Evolutionary conservation across 805 yeast species (phyloP).

Genomic region (Cyberlindnera americana): DNA sequence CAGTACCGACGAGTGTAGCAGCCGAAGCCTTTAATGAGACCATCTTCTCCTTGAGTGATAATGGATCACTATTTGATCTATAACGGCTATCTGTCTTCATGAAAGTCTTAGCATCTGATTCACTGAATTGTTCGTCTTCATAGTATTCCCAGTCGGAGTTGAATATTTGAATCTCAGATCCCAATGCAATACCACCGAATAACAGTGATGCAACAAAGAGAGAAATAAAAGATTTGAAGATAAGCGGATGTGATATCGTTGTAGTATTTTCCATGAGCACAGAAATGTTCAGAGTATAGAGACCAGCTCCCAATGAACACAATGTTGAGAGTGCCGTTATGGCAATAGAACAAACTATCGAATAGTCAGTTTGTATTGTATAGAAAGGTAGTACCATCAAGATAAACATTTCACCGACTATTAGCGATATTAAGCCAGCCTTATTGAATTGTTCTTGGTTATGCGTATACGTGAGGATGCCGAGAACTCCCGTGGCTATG

Average conservation of each 20-base stretch:
- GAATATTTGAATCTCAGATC: conserved; percentile 7
- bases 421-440: conserved; percentile 6
- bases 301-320: conserved; percentile 26
- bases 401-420: conserved; percentile 14
- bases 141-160: background rate
- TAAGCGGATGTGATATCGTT: background rate
- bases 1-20: conserved; percentile 26
- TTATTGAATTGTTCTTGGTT: conserved; percentile 3
- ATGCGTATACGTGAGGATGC: conserved; percentile 8
- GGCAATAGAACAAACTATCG: background rate
- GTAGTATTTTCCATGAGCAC: background rate
- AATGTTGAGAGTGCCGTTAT: conserved; percentile 9
- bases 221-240: conserved; percentile 12
- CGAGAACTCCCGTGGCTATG: conserved; percentile 17
- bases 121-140: conserved; percentile 2
- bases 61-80: conserved; percentile 5
- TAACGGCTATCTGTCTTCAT: conserved; percentile 1
- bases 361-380: background rate
- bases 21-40: conserved; percentile 27
- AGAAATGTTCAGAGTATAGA: conserved; percentile 14
- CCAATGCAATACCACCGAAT: conserved; percentile 12
- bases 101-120: background rate
- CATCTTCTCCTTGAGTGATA: conserved; percentile 7
- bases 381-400: conserved; percentile 13
- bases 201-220: conserved; percentile 10